Evolutionary conservation across 2,329 filamentous ascomycete genomes (phyloP).

Genomic region (Ophiocordyceps camponoti-floridani): DNA sequence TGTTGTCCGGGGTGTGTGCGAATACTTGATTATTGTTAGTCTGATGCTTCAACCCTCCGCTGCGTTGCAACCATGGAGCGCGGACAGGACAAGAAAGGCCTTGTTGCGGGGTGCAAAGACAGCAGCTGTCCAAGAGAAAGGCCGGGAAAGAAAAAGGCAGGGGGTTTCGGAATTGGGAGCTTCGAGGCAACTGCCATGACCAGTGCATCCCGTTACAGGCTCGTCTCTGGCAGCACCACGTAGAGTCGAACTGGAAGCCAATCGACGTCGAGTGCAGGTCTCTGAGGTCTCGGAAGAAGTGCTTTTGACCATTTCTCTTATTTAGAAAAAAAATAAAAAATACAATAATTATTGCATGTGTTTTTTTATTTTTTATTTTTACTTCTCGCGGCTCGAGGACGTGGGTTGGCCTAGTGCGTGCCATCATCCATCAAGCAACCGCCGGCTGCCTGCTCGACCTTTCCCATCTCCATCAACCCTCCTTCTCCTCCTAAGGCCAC

Average conservation of each 20-base stretch:
- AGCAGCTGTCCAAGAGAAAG: not conserved
- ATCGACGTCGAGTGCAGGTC: not conserved
- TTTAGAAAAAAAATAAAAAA: not conserved
- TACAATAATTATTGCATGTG: slow-evolving; percentile 8
- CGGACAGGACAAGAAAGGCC: not conserved
- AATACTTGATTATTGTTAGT: not conserved
- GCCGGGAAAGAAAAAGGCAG: not conserved
- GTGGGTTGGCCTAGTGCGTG: slow-evolving; percentile 13
- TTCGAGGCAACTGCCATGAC: not conserved
- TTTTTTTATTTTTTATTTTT: slow-evolving; percentile 14
- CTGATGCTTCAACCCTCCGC: too few species aligned
- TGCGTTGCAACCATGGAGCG: too few species aligned
- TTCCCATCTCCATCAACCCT: slow-evolving; percentile 11
- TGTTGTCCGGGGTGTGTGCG: not conserved
- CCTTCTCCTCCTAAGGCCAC: slow-evolving; percentile 9
- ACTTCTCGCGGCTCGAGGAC: slow-evolving; percentile 9
- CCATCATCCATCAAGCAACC: slow-evolving; percentile 12
- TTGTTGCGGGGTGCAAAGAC: not conserved
- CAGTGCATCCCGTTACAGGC: not conserved
- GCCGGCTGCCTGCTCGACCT: slow-evolving; percentile 12
- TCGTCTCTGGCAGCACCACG: not conserved
- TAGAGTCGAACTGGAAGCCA: not conserved
- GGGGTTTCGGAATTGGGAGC: not conserved
- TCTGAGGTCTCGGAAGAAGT: not conserved
- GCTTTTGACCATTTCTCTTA: not conserved